Conservation (phyloP, 2,329 filamentous ascomycete genomes). For the Purpureocillium takamizusanense region DNA sequence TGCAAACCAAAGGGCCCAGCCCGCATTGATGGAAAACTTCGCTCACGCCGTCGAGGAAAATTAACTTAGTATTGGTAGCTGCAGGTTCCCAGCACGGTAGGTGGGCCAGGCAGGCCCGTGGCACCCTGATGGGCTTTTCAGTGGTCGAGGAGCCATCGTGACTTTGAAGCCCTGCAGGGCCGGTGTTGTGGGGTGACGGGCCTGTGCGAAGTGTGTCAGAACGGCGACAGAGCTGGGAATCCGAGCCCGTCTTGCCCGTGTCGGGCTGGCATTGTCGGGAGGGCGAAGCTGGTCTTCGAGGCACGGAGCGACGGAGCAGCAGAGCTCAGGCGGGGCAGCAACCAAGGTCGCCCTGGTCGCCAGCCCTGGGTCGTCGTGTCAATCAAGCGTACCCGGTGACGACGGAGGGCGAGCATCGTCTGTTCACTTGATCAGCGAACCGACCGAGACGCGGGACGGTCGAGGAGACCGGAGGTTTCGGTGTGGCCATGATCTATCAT, state of each 20-base stretch:
- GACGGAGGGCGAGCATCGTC: too few species aligned
- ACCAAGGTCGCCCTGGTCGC: too few species aligned
- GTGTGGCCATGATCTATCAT: too few species aligned
- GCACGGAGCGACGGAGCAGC: background rate
- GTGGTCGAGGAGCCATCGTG: background rate
- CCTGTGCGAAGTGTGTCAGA: background rate
- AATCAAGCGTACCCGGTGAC: too few species aligned
- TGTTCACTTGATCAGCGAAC: background rate
- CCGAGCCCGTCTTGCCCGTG: background rate
- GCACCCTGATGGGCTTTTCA: background rate
- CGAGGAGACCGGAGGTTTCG: background rate
- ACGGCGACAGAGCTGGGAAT: background rate
- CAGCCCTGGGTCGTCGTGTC: too few species aligned
- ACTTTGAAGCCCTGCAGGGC: background rate
- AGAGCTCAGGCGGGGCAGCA: too few species aligned
- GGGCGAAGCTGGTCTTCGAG: background rate
- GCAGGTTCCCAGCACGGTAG: background rate
- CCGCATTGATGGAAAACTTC: too few species aligned
- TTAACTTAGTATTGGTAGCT: too few species aligned
- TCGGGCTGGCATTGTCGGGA: too few species aligned
- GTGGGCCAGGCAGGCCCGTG: constrained; percentile 1
- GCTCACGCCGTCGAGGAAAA: background rate
- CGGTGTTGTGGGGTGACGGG: background rate
- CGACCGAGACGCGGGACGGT: background rate
- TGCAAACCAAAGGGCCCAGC: too few species aligned